phyloP scores from a whole-genome alignment of 1,284 basidiomycete genomes.

The Malassezia pachydermatis region DNA sequence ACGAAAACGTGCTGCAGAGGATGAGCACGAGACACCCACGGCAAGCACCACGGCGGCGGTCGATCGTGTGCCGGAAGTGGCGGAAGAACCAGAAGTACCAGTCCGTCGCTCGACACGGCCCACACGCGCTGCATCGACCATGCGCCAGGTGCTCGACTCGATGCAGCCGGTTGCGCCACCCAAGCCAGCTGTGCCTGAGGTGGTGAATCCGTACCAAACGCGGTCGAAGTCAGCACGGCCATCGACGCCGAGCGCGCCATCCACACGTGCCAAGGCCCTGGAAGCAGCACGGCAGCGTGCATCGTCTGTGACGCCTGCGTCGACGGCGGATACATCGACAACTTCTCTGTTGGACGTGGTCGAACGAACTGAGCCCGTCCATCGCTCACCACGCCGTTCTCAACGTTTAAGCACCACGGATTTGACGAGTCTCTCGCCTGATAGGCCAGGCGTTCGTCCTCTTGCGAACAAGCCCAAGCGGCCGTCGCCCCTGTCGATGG shows the following conservation, averaged over 20 bases:
- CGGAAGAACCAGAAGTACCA: background rate
- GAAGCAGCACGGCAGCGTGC: slow-evolving; percentile 20
- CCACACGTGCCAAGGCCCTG: slow-evolving; percentile 30
- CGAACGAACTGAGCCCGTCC: slow-evolving; percentile 26
- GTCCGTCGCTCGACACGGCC: slow-evolving; percentile 11
- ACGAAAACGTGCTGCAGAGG: slow-evolving; percentile 7
- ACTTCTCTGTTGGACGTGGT: slow-evolving; percentile 34
- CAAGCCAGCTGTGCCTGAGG: slow-evolving; percentile 26
- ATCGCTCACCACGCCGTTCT: slow-evolving; percentile 16
- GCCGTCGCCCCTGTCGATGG: slow-evolving; percentile 14
- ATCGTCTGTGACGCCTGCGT: slow-evolving; percentile 12
- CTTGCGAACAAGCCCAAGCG: slow-evolving; percentile 15
- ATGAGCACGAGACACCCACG: background rate
- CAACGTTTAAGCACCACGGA: background rate
- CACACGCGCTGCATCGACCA: slow-evolving; percentile 29
- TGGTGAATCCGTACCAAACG: slow-evolving; percentile 39
- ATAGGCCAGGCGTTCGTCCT: background rate
- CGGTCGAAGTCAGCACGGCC: slow-evolving; percentile 12
- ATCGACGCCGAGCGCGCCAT: slow-evolving; percentile 22
- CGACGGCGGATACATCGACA: slow-evolving; percentile 22
- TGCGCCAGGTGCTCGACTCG: slow-evolving; percentile 30
- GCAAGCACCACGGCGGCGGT: background rate
- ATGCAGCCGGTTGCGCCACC: slow-evolving; percentile 21
- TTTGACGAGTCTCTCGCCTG: background rate
- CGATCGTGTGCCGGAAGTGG: background rate